Evolutionary conservation across 1,139 yeast genomes (phyloP).

Genomic region (Hemisphaericaspora subhashii): DNA sequence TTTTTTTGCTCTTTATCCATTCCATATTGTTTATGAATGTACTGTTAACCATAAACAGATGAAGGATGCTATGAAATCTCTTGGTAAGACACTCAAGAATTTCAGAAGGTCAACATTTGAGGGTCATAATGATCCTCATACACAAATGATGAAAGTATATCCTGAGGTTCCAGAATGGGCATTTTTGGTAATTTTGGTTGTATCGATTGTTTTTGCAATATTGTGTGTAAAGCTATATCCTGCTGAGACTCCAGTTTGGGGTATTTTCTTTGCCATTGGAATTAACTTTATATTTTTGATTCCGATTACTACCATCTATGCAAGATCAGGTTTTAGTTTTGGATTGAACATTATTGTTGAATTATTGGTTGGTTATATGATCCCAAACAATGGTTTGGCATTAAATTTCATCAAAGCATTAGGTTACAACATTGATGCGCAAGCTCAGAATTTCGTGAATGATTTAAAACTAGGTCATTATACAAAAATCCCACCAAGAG

Average conservation of each 20-base stretch:
- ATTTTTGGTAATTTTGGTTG: slow-evolving; percentile 47
- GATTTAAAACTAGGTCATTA: slow-evolving; percentile 63
- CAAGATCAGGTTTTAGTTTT: slow-evolving; percentile 52
- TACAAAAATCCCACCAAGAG: slow-evolving; percentile 61
- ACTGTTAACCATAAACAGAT: slow-evolving; percentile 27
- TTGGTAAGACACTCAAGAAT: slow-evolving; percentile 11
- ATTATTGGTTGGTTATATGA: slow-evolving; percentile 58
- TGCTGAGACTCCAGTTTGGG: slow-evolving; percentile 57
- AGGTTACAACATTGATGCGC: slow-evolving; percentile 59
- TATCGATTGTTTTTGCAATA: slow-evolving; percentile 51
- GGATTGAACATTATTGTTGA: slow-evolving; percentile 61
- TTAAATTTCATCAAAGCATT: slow-evolving; percentile 57
- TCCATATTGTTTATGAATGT: slow-evolving; percentile 48
- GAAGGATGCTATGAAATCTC: slow-evolving; percentile 14
- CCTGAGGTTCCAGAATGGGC: slow-evolving; percentile 67
- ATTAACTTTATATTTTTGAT: slow-evolving; percentile 55
- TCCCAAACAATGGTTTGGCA: slow-evolving; percentile 63
- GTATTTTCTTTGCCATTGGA: slow-evolving; percentile 56
- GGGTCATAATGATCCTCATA: slow-evolving; percentile 50
- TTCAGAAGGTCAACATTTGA: slow-evolving; percentile 16
- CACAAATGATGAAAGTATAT: slow-evolving; percentile 54
- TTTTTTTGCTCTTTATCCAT: slow-evolving; percentile 59
- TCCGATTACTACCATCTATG: slow-evolving; percentile 50
- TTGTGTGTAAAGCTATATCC: slow-evolving; percentile 47
- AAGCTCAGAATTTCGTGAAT: slow-evolving; percentile 53